A percentile compares a stretch with the other conserved stretches of the same genome.
These are phyloP conservation scores for Boletus subcaerulescens DNA, from an alignment of 768 basidiomycete species.

Conservation along the genomic window DNA sequence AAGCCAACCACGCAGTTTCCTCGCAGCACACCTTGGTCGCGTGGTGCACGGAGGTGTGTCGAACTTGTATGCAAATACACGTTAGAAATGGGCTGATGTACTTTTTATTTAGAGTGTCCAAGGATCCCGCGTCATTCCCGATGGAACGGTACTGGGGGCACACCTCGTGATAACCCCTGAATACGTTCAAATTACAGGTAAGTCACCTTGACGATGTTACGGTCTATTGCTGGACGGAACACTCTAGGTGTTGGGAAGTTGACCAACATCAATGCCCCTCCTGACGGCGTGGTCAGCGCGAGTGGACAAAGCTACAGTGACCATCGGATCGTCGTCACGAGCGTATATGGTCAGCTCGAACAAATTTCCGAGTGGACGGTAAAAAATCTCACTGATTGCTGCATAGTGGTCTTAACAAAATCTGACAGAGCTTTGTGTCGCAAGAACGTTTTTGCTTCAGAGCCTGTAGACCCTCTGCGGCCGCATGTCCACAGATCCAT, in stretches of 20 bases:
- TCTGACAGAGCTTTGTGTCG: slow-evolving; percentile 57
- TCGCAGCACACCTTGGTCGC: slow-evolving; percentile 46
- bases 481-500: slow-evolving; percentile 60
- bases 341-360: slow-evolving; percentile 54
- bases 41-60: slow-evolving; percentile 47
- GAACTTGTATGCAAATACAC: not conserved
- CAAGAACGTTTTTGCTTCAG: slow-evolving; percentile 67
- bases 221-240: slow-evolving; percentile 15
- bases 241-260: slow-evolving; percentile 62
- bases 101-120: slow-evolving; percentile 43
- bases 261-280: slow-evolving; percentile 61
- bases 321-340: slow-evolving; percentile 72
- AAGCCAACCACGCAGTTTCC: slow-evolving; percentile 12
- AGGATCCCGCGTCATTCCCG: slow-evolving; percentile 67
- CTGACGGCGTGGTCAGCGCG: slow-evolving; percentile 55
- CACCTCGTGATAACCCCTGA: slow-evolving; percentile 74
- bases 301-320: slow-evolving; percentile 57
- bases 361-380: slow-evolving; percentile 76
- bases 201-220: slow-evolving; percentile 12
- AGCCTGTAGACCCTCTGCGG: slow-evolving; percentile 53
- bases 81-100: not conserved
- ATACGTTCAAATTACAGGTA: slow-evolving; percentile 69
- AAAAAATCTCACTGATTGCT: slow-evolving; percentile 12
- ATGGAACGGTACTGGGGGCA: slow-evolving; percentile 64
- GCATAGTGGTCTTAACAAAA: slow-evolving; percentile 7